phyloP scores from a whole-genome alignment of 768 basidiomycete species.

The Xerocomus brunneocitrinus region DNA sequence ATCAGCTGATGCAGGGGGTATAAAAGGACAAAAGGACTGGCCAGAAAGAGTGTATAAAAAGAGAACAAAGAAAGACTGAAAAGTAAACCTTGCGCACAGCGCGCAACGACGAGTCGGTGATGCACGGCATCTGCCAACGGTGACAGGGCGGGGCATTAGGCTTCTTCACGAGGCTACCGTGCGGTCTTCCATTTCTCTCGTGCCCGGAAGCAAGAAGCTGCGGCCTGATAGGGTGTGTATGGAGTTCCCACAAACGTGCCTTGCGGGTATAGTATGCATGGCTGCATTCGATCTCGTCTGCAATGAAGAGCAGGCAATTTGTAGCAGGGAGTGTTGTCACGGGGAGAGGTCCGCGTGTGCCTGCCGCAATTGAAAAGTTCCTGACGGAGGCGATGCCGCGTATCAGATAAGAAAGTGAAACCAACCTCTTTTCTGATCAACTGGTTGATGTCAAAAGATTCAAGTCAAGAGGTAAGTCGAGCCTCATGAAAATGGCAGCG shows the following conservation, averaged over 20 bases:
- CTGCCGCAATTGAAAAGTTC: not conserved
- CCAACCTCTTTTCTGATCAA: not conserved
- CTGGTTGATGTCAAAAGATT: not conserved
- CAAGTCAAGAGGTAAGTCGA: not conserved
- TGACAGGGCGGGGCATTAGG: conserved; percentile 16
- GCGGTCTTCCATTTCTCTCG: conserved; percentile 9
- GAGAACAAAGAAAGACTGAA: not conserved
- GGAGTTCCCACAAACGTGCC: conserved; percentile 1
- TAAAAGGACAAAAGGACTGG: not conserved
- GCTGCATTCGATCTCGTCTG: not conserved
- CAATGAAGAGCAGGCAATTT: not conserved
- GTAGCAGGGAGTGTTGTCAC: not conserved
- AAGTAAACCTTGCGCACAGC: conserved; percentile 3
- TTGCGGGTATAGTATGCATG: not conserved
- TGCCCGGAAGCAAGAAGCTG: not conserved
- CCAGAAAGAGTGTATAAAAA: not conserved
- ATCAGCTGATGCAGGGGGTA: not conserved
- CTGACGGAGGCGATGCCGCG: not conserved
- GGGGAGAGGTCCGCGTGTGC: not conserved
- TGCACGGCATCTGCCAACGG: conserved; percentile 1
- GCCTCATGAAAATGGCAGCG: not conserved
- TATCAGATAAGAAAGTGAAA: not conserved
- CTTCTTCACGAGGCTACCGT: conserved; percentile 16
- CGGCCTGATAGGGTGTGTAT: not conserved
- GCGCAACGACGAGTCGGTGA: not conserved